Conservation (phyloP, 1,139 yeast genomes). For the Yamadazyma diddensiae region DNA sequence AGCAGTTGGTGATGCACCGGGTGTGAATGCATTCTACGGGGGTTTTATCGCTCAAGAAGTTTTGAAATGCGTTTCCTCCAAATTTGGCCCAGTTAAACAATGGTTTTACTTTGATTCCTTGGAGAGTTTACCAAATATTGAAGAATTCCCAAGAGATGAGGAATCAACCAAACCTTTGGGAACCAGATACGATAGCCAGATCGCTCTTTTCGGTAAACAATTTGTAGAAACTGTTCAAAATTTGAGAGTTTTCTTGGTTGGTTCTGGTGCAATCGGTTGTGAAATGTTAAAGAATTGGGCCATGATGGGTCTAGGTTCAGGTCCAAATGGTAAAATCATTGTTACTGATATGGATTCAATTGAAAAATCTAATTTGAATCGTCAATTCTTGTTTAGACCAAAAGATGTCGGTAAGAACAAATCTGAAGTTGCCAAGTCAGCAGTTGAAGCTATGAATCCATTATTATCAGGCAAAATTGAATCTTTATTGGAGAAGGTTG, state of each 20-base stretch:
- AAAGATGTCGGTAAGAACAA: slow-evolving; percentile 91
- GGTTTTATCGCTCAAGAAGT: slow-evolving; percentile 97
- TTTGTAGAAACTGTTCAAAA: slow-evolving; percentile 74
- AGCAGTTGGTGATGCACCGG: slow-evolving; percentile 90
- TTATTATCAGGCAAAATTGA: slow-evolving; percentile 75
- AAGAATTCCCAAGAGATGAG: slow-evolving; percentile 58
- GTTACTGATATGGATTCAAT: slow-evolving; percentile 95
- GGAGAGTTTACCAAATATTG: slow-evolving; percentile 75
- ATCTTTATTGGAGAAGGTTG: slow-evolving; percentile 82
- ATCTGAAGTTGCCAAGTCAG: slow-evolving; percentile 86
- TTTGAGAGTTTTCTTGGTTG: slow-evolving; percentile 84
- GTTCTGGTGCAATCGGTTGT: slow-evolving; percentile 99
- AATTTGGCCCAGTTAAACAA: slow-evolving; percentile 88
- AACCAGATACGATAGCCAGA: slow-evolving; percentile 87
- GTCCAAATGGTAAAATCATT: slow-evolving; percentile 77
- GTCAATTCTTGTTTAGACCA: slow-evolving; percentile 94
- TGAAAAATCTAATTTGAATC: slow-evolving; percentile 91
- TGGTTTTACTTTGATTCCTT: slow-evolving; percentile 91
- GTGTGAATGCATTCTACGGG: slow-evolving; percentile 85
- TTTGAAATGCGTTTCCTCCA: slow-evolving; percentile 90
- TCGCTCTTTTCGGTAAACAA: slow-evolving; percentile 86
- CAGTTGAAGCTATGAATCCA: slow-evolving; percentile 84
- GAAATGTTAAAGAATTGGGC: slow-evolving; percentile 99
- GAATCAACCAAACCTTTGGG: slow-evolving; percentile 73
- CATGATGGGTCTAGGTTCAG: slow-evolving; percentile 90